A percentile compares a stretch with the other conserved stretches of the same genome.
Evolutionary conservation across 345 rosid species (phyloP).

Genomic region (Boechera retrofracta): DNA sequence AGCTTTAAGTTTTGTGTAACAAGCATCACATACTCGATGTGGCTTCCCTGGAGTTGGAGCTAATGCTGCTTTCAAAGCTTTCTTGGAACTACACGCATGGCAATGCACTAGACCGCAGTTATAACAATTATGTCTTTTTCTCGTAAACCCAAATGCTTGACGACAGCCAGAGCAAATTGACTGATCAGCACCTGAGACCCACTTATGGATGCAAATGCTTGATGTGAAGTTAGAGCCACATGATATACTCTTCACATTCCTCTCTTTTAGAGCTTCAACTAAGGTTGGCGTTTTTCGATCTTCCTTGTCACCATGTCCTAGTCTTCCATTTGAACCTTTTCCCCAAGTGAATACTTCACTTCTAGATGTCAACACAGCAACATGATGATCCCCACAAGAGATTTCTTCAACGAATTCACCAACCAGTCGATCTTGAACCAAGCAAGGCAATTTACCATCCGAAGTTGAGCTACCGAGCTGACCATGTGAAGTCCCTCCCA

Average conservation of each 20-base stretch:
- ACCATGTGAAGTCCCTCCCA: conserved; percentile 81
- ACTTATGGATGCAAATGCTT: conserved; percentile 90
- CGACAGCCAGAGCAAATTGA: conserved; percentile 92
- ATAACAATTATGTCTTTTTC: conserved; percentile 94
- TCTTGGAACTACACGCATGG: conserved; percentile 95
- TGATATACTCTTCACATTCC: conserved; percentile 86
- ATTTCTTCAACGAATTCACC: conserved; percentile 98
- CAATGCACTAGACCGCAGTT: conserved; percentile 94
- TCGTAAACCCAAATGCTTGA: conserved; percentile 92
- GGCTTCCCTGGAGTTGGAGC: conserved; percentile 99
- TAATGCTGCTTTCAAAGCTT: conserved; percentile 90
- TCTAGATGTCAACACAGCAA: conserved; percentile 83
- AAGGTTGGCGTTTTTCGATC: conserved; percentile 76
- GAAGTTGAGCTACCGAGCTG: conserved; percentile 77
- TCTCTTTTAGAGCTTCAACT: conserved; percentile 81
- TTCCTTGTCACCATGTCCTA: conserved; percentile 90
- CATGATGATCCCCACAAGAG: conserved; percentile 89
- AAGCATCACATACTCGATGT: conserved; percentile 92
- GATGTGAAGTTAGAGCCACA: conserved; percentile 95
- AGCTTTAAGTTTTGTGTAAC: conserved; percentile 83
- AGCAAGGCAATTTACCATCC: conserved; percentile 73
- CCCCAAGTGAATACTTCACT: conserved; percentile 98
- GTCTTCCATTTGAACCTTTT: conserved; percentile 81
- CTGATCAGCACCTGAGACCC: conserved; percentile 96
- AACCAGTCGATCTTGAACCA: conserved; percentile 84